Conservation (phyloP, 2,329 filamentous ascomycete species). For the Ceratocystis colombiana region DNA sequence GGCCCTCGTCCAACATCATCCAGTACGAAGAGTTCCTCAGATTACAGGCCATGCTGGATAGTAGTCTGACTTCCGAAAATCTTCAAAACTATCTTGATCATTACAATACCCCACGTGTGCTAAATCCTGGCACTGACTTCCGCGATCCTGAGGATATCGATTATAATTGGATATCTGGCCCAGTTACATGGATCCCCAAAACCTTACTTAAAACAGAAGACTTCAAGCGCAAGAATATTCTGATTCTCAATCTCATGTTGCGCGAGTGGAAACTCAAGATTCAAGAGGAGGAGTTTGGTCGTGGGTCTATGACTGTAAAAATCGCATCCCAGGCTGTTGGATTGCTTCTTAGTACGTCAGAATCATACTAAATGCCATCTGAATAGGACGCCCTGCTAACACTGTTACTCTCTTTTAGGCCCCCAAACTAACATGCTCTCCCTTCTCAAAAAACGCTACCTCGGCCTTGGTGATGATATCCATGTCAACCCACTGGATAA, state of each 20-base stretch:
- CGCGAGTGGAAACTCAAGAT: constrained; percentile 43
- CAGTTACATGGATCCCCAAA: constrained; percentile 38
- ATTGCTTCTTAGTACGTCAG: constrained; percentile 39
- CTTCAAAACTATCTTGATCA: constrained; percentile 37
- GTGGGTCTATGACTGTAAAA: constrained; percentile 36
- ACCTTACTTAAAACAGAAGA: neutral
- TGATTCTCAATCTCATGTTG: constrained; percentile 39
- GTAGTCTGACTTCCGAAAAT: constrained; percentile 42
- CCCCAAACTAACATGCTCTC: constrained; percentile 27
- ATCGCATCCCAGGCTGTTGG: constrained; percentile 37
- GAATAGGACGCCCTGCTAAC: neutral
- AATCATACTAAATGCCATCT: neutral
- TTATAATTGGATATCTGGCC: constrained; percentile 38
- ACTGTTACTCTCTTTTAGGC: constrained; percentile 9
- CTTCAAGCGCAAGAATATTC: constrained; percentile 34
- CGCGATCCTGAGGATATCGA: constrained; percentile 21
- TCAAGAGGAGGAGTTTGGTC: constrained; percentile 37
- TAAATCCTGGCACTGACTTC: constrained; percentile 15
- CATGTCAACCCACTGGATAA: constrained; percentile 24
- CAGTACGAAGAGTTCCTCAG: constrained; percentile 36
- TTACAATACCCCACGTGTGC: constrained; percentile 6
- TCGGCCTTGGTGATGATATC: constrained; percentile 28
- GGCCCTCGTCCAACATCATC: constrained; percentile 36
- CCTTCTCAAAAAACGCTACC: constrained; percentile 30
- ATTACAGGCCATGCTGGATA: constrained; percentile 34